A percentile compares a stretch with the other conserved stretches of the same genome.
Evolutionary conservation across 2,329 filamentous ascomycete genomes (phyloP).

Genomic region (Aspergillus calidoustus): DNA sequence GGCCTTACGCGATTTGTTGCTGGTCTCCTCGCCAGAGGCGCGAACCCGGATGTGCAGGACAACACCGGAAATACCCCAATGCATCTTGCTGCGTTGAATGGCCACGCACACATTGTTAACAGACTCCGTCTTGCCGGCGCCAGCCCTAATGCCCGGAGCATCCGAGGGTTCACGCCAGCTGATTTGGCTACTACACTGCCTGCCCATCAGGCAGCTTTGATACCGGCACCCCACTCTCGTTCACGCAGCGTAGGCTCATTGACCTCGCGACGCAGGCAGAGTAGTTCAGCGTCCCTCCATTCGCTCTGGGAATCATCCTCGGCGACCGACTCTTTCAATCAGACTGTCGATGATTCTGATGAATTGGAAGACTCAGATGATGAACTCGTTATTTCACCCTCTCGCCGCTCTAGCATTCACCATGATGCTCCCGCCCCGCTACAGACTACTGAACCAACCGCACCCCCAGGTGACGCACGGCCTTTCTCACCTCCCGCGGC

Average conservation of each 20-base stretch:
- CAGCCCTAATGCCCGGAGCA: constrained; percentile 70
- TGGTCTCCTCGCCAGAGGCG: constrained; percentile 76
- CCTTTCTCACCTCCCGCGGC: constrained; percentile 62
- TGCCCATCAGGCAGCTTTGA: constrained; percentile 67
- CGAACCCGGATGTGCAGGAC: constrained; percentile 74
- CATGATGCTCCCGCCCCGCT: constrained; percentile 36
- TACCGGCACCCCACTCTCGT: constrained; percentile 65
- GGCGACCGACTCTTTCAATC: constrained; percentile 50
- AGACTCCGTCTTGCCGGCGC: constrained; percentile 75
- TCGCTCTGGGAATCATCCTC: constrained; percentile 68
- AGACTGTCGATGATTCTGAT: constrained; percentile 47
- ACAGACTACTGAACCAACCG: constrained; percentile 30
- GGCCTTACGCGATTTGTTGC: constrained; percentile 77
- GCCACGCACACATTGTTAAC: constrained; percentile 75
- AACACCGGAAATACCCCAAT: constrained; percentile 80
- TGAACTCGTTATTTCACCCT: constrained; percentile 34
- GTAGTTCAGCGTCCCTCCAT: constrained; percentile 68
- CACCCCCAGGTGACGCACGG: constrained; percentile 32
- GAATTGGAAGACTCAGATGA: constrained; percentile 35
- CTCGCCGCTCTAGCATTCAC: constrained; percentile 43
- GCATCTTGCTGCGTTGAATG: constrained; percentile 78
- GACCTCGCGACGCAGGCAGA: constrained; percentile 59
- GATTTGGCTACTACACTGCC: constrained; percentile 71
- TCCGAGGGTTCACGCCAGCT: constrained; percentile 71
- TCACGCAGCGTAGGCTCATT: constrained; percentile 66